Base-by-base conservation (phyloP, 352 stramenopile species). In the Phytophthora chlamydospora region DNA sequence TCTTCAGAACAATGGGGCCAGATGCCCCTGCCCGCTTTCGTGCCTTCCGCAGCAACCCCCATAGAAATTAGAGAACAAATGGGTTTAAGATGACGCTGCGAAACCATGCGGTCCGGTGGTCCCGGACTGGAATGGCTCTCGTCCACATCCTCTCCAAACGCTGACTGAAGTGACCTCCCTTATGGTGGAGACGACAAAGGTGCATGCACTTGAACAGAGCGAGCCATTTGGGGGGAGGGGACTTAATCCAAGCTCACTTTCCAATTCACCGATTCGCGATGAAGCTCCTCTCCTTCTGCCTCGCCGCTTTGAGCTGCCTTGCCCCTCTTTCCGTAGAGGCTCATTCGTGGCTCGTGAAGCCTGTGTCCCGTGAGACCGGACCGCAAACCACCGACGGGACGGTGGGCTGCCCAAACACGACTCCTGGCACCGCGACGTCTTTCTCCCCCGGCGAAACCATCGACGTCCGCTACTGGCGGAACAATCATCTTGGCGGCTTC, bases 401-500 rank as follows among this genome's bases (percentile, higher is more conserved):
- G 6, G 42, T 66, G 1, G 73, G 70, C 0, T 85, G 76, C 34
- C 73, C 73, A 16, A 59, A 56, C 16, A 68, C 64, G 16, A 76
- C 62, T 1, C 44, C 76, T 21, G 55, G 64, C 12, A 46, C 56
- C 2, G 58, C 75, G 1, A 86, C 76, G 14, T 68, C 62, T 9
- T 83, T 73, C 43, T 60, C 64, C 6, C 68, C 74, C 10, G 68
- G 72, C 1, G 66, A 86, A 42, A 76, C 54, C 4, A 84, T 84
- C 56, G 69, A 84, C 38, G 77, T 86, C 36, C 65, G 61, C 36
- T 82, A 80, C 61, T 78, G 58, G 54, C 71, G 72, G 34, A 86
- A 86, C 62, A 86, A 86, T 47, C 77, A 83, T 54, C 44, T 86
- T 9, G 74, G 77, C n/a, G 77, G 74, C 24, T 86, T 86, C 62